Conservation (phyloP, 768 basidiomycete genomes). For the Mycena polygramma region DNA sequence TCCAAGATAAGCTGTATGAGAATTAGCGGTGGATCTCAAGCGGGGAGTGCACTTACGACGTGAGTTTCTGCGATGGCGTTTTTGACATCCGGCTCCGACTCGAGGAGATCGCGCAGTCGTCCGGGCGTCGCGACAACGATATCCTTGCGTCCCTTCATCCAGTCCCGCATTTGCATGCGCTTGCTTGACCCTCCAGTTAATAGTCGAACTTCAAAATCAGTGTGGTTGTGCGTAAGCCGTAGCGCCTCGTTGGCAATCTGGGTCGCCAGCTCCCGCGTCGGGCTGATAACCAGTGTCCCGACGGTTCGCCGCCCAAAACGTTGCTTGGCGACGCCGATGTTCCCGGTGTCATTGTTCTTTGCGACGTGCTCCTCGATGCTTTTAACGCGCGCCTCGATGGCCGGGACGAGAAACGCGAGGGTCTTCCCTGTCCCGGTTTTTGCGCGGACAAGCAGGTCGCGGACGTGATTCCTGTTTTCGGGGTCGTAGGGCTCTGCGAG, state of each 20-base stretch:
- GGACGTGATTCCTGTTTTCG: conserved; percentile 44
- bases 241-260: conserved; percentile 90
- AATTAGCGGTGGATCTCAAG: conserved; percentile 17
- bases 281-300: conserved; percentile 87
- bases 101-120: conserved; percentile 80
- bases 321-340: conserved; percentile 53
- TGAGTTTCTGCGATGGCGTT: conserved; percentile 67
- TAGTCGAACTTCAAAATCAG: conserved; percentile 76
- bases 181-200: conserved; percentile 85
- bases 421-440: conserved; percentile 94
- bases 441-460: conserved; percentile 89
- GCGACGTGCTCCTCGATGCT: conserved; percentile 56
- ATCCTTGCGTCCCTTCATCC: conserved; percentile 74
- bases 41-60: conserved; percentile 59
- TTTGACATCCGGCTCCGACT: conserved; percentile 67
- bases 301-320: conserved; percentile 61
- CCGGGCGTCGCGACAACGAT: conserved; percentile 95
- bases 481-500: conserved; percentile 68
- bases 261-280: conserved; percentile 90
- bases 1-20: conserved; percentile 83
- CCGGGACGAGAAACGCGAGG: conserved; percentile 88
- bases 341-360: conserved; percentile 45
- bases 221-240: conserved; percentile 71
- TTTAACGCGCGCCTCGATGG: conserved; percentile 81
- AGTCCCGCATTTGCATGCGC: conserved; percentile 74